Evolutionary conservation across 192 early-diverging fungal genomes (phyloP).

Genomic region (Entomortierella lignicola): DNA sequence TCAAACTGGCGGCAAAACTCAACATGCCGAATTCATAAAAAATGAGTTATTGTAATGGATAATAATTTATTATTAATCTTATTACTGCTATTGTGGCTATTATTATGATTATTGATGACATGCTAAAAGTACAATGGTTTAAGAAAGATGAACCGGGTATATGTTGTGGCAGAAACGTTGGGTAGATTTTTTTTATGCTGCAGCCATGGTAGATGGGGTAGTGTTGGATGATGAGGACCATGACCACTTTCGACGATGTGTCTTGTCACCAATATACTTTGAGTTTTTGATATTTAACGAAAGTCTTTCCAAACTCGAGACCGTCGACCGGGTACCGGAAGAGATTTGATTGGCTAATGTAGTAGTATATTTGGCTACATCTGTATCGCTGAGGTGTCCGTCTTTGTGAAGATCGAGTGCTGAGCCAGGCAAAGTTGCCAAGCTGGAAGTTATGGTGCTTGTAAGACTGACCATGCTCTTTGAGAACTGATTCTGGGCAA

Average conservation of each 20-base stretch:
- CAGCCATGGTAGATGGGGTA: neutral
- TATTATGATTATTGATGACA: no score
- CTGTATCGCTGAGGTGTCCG: neutral
- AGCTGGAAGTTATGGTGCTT: neutral
- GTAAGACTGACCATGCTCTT: constrained; percentile 6
- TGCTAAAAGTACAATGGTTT: no score
- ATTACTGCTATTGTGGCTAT: no score
- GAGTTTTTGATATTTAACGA: neutral
- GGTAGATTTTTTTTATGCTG: no score
- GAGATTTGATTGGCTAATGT: neutral
- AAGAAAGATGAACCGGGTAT: no score
- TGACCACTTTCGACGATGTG: constrained; percentile 40
- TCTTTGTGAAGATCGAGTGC: neutral
- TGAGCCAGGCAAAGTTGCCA: neutral
- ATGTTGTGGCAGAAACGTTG: no score
- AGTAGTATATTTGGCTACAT: neutral
- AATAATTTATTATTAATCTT: no score
- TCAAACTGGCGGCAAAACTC: no score
- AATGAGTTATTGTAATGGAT: no score
- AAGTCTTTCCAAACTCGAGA: no score
- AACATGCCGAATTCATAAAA: no score
- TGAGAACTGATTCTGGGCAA: constrained; percentile 14
- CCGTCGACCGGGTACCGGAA: no score
- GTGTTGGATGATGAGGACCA: constrained; percentile 6
- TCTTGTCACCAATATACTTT: neutral